Base-by-base conservation (phyloP, 164 flowering plant genomes). In the Tinospora cordifolia region DNA sequence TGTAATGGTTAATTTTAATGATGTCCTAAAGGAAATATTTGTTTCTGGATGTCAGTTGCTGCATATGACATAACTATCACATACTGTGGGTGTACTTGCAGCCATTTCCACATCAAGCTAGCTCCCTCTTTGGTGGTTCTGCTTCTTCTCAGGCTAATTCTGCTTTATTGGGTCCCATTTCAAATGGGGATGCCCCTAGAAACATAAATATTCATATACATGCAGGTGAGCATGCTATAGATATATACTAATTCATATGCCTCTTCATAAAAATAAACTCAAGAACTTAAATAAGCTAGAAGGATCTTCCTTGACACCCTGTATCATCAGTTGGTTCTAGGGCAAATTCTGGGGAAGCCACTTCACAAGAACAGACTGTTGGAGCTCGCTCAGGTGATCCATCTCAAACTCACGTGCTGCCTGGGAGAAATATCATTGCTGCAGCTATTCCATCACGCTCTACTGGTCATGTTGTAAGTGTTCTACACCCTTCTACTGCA, bases 41-140 rank as follows among this genome's bases (percentile, higher is more conserved):
- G 36, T 30, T 30, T 30, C 36, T 30, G 36, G 36, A 30, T 30
- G 4, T 12, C 19, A 47, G 11, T 6, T 19, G 19, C 17, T 47
- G 54, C 54, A 47, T 14, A 47, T 47, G 14, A 47, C 54, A 13
- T 47, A 10, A 54, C 3, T 54, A 54, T 10, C 14, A 59, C 22
- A 21, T 24, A 5, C 63, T 62, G 17, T 62, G 19, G 17, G 34
- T 0, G 17, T 62, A 58, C 58, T 65, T 83, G 81, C 91, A 95
- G 99, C 97, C 98, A 3, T 90, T 87, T 78, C 94, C 97, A 57
- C 84, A 83, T 63, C 99, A 95, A 84, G 77, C 93, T 3, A 85
- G 79, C 78, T 84, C 98, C 21, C 85, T 91, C 25, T 87, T 91
- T 78, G 87, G 86, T 58, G 80, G 83, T 68, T 38, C 87, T 71